Evolutionary conservation across 2,329 filamentous ascomycete genomes (phyloP).

Genomic region (Fusarium chaquense): DNA sequence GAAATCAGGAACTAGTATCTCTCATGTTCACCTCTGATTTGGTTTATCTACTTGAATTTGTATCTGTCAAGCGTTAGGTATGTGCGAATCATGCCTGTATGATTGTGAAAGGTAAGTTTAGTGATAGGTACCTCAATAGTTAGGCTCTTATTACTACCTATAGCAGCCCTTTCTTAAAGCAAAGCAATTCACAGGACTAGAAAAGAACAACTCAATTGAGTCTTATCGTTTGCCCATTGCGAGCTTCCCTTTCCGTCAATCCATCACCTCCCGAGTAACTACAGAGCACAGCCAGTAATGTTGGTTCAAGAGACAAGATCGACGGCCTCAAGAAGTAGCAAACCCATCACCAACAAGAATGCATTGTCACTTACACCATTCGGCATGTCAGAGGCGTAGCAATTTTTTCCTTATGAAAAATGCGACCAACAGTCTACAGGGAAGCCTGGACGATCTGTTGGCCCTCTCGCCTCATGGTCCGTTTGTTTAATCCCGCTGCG

Average conservation of each 20-base stretch:
- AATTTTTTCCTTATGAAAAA: not conserved
- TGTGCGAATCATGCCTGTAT: not conserved
- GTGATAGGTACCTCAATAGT: not conserved
- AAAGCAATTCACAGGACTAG: not conserved
- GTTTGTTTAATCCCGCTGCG: conserved; percentile 22
- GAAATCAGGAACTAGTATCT: no score
- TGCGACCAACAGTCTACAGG: conserved; percentile 1
- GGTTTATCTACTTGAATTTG: not conserved
- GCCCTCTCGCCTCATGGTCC: conserved; percentile 5
- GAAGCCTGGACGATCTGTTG: conserved; percentile 33
- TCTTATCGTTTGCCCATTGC: not conserved
- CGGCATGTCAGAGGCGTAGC: conserved; percentile 8
- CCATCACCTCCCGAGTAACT: not conserved
- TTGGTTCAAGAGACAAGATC: not conserved
- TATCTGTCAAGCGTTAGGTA: no score
- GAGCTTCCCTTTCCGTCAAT: not conserved
- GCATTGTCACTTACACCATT: not conserved
- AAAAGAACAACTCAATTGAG: not conserved
- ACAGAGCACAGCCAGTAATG: not conserved
- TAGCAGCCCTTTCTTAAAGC: not conserved
- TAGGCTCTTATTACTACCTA: not conserved
- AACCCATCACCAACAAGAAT: conserved; percentile 13
- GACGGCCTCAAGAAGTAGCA: not conserved
- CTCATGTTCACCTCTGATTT: not conserved
- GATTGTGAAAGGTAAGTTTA: no score